A percentile compares a stretch with the other conserved stretches of the same genome.
phyloP scores from a whole-genome alignment of 2,329 filamentous ascomycete species.

The Fusarium oligoseptatum region DNA sequence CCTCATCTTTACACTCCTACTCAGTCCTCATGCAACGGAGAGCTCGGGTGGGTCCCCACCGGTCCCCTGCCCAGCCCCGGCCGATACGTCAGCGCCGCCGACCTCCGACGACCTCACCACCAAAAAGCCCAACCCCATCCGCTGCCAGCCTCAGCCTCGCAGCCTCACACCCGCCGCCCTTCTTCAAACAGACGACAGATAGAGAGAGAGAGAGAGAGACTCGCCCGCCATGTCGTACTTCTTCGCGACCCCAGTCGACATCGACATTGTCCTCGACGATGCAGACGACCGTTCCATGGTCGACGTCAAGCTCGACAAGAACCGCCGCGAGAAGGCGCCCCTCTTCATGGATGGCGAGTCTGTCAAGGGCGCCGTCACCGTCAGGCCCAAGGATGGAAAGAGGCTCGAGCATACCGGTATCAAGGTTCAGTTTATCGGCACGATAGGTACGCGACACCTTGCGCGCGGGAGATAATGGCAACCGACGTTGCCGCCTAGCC shows the following conservation, averaged over 20 bases:
- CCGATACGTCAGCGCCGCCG: conserved; percentile 53
- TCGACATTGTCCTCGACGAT: conserved; percentile 97
- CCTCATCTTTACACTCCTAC: neutral
- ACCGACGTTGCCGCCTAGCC: neutral
- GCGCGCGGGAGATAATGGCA: neutral
- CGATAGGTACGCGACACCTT: conserved; percentile 77
- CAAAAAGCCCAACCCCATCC: conserved; percentile 36
- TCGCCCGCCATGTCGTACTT: conserved; percentile 86
- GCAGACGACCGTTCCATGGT: conserved; percentile 94
- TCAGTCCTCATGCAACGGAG: neutral
- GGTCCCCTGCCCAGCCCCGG: conserved; percentile 41
- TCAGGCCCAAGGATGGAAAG: conserved; percentile 98
- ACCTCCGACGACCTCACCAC: conserved; percentile 36
- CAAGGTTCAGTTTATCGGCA: conserved; percentile 99
- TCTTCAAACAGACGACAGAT: neutral
- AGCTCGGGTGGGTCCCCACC: conserved; percentile 45
- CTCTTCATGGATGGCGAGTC: conserved; percentile 99
- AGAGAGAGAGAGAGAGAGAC: neutral
- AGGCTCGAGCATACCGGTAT: conserved; percentile 97
- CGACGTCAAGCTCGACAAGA: conserved; percentile 98
- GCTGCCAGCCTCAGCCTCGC: conserved; percentile 40
- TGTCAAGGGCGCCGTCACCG: conserved; percentile 94
- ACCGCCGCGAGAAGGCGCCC: conserved; percentile 94
- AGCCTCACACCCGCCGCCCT: conserved; percentile 18
- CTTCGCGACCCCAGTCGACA: conserved; percentile 98